Percentiles rank a stretch among this genome's conserved stretches.
These are phyloP conservation scores for Corylus avellana DNA, from an alignment of 306 rosid genomes.

Conservation along the genomic window DNA sequence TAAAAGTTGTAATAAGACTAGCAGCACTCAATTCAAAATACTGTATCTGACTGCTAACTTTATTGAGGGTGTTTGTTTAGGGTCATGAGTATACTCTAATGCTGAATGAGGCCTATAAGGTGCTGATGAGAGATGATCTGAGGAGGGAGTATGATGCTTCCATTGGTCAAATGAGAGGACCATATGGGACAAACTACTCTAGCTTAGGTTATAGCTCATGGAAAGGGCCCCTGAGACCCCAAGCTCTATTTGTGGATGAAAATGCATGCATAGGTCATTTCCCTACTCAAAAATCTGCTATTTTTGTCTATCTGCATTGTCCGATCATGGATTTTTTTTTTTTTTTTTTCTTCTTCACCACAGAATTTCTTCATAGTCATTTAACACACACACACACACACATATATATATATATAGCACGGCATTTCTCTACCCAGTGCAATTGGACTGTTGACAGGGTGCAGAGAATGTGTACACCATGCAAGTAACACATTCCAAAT, in stretches of 20 bases:
- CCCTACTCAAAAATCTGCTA: not conserved
- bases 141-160: conserved; percentile 66
- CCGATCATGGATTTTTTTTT: not conserved
- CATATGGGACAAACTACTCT: conserved; percentile 36
- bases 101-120: conserved; percentile 73
- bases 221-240: conserved; percentile 68
- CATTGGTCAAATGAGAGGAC: conserved; percentile 43
- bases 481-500: conserved; percentile 65
- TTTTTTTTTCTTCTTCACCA: not conserved
- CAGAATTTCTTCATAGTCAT: not conserved
- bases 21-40: not conserved
- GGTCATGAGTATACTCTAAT: conserved; percentile 63
- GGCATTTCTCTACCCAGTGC: not conserved
- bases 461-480: conserved; percentile 70
- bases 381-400: too few relatives aligned
- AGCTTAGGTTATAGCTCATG: conserved; percentile 57
- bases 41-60: not conserved
- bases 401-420: not conserved
- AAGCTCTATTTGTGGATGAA: conserved; percentile 80
- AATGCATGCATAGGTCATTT: conserved; percentile 74
- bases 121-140: conserved; percentile 58
- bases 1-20: too few relatives aligned
- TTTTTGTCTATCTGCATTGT: not conserved
- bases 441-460: conserved; percentile 45
- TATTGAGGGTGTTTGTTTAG: conserved; percentile 28